Evolutionary conservation across 768 basidiomycete species (phyloP), one percentile per base, ranked within the genome.

Genomic region (Cytidiella melzeri): DNA sequence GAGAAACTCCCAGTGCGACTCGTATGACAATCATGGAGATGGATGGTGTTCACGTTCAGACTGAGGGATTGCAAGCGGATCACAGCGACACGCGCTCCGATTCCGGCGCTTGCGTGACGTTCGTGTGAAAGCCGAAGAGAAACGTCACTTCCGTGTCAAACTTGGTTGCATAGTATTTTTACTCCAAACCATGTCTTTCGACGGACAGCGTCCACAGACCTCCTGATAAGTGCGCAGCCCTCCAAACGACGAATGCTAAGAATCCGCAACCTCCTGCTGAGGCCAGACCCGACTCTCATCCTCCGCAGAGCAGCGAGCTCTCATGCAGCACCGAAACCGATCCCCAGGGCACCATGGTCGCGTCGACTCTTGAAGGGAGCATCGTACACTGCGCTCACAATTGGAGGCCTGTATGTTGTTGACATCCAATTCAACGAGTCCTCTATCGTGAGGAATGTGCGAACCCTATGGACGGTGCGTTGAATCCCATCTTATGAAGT

Each of bases 401-500:
- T 45, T 19, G 53, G 43, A 3, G 48, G 48, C 4, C 23, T 23
- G 30, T 50, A 21, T 23, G n/a, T 44, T 7, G 11, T 66, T 3
- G 79, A 80, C 53, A 58, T 59, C n/a, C 55, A 71, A 25, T 70
- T 69, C 55, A 74, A 77, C 56, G 77, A 76, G 10, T 73, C 74
- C 38, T 73, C 79, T 4, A 56, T 77, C 2, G 57, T 56, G 3
- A 63, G 79, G 47, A 80, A 75, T 59, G 41, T 73, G 43, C 66
- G 74, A 30, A 79, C 79, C 2, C 61, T 74, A 7, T 77, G 71
- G 67, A 68, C 73, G 30, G 79, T 80, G 62, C 64, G 69, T 65
- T 3, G 21, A n/a, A 9, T 38, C 37, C 18, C 39, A 38, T 25
- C 11, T 26, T 20, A 9, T n/a, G n/a, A n/a, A n/a, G n/a, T n/a